Percentiles rank a stretch among this genome's conserved stretches.
Evolutionary conservation across 2,329 filamentous ascomycete species (phyloP).

Genomic region (Colletotrichum sp.): DNA sequence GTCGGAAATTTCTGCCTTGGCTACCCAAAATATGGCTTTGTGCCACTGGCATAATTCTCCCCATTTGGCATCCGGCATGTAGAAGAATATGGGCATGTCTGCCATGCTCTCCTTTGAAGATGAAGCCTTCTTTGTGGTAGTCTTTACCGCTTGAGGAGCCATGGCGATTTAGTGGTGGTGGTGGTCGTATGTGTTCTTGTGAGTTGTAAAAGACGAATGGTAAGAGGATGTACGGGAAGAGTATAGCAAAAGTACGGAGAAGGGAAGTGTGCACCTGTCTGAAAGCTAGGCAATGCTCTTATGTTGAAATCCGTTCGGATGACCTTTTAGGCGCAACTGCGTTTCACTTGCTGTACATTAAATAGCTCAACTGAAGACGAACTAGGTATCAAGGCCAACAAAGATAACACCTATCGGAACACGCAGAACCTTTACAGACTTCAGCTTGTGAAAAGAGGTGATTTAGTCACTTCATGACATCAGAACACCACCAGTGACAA

Average conservation of each 20-base stretch:
- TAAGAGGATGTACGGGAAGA: neutral
- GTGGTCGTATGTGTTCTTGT: neutral
- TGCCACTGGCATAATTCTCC: slow-evolving; percentile 42
- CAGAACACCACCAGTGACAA: neutral
- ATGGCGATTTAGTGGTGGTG: neutral
- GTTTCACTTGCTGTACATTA: neutral
- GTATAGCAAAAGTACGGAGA: neutral
- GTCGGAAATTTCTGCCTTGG: slow-evolving; percentile 28
- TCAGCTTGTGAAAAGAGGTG: neutral
- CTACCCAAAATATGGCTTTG: slow-evolving; percentile 30
- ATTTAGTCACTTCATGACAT: neutral
- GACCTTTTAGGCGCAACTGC: neutral
- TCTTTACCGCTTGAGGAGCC: neutral
- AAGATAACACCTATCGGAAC: neutral
- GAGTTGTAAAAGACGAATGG: neutral
- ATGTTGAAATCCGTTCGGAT: neutral
- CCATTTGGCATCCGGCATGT: slow-evolving; percentile 30
- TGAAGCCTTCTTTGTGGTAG: neutral
- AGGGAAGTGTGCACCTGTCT: neutral
- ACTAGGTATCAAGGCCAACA: neutral
- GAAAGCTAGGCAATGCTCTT: neutral
- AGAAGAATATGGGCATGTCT: slow-evolving; percentile 30
- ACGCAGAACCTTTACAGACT: neutral
- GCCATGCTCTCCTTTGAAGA: no score
- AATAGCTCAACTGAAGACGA: neutral